Base-by-base conservation (phyloP, 495 filamentous ascomycete genomes). In the Xylaria grammica region DNA sequence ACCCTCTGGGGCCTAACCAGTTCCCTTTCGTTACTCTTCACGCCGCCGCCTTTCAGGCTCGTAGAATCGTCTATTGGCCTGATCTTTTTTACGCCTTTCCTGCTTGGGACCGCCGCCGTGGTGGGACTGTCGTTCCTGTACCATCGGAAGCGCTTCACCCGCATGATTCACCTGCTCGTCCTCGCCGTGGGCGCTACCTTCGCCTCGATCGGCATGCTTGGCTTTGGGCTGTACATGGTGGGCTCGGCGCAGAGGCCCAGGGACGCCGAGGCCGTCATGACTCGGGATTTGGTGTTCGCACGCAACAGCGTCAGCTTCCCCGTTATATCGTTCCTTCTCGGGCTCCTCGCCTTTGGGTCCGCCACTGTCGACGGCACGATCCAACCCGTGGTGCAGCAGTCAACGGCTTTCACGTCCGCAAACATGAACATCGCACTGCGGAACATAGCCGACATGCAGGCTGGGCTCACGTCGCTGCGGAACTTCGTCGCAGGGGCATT, bases 21-120 rank as follows among this genome's bases (percentile, higher is more conserved):
- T 30, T 79, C 80, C 1, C 69, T 84, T 45, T 81, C 81, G 7
- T 71, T 81, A 5, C 66, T 84, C 38, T 82, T 84, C 72, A 56
- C 75, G 5, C 74, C 78, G 3, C 5, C 45, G 27, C 73, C 81
- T 17, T 80, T 81, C 66, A 68, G 72, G 64, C 69, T 81, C 60
- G 68, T 73, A 29, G 71, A 78, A 4, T 61, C 66, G 8, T 69
- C 69, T 3, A 62, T 84, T 13, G 83, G 83, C 10, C 67, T 69
- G 34, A 65, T 85, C n/a, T 74, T 83, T 69, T 72, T 72, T 9
- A 75, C 68, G 0, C 77, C 80, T 0, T 80, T 77, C 65, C 58
- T 81, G 15, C 72, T 81, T 38, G 75, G 71, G 32, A 68, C 67
- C 29, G 68, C 66, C 55, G 54, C 69, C 9, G 69, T 73, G 8